A percentile compares a stretch with the other conserved stretches of the same genome.
Evolutionary conservation across 75 land plant genomes (phyloP).

Genomic region (Gnetum montanum): DNA sequence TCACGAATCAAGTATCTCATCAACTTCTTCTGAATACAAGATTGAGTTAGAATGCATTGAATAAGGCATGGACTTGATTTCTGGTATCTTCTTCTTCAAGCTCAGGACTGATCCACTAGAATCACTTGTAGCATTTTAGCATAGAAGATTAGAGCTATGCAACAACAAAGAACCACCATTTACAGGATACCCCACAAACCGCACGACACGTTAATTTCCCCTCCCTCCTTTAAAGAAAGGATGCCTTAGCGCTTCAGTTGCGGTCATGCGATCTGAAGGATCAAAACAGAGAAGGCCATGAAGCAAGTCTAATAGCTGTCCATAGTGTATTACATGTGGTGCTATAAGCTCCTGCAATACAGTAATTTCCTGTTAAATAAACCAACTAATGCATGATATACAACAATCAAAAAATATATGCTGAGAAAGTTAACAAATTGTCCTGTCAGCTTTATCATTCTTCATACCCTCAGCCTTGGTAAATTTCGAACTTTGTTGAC

Average conservation of each 20-base stretch:
- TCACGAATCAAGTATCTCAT: too few relatives aligned
- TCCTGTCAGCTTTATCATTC: neutral
- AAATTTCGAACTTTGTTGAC: neutral
- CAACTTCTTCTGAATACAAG: too few relatives aligned
- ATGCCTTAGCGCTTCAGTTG: conserved; percentile 37
- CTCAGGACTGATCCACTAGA: too few relatives aligned
- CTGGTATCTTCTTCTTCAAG: too few relatives aligned
- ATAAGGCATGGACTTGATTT: too few relatives aligned
- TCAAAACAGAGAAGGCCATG: conserved; percentile 40
- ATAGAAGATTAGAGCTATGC: too few relatives aligned
- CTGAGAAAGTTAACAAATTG: neutral
- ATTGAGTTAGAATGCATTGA: too few relatives aligned
- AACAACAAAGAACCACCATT: too few relatives aligned
- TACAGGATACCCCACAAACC: too few relatives aligned
- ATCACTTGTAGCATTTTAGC: too few relatives aligned
- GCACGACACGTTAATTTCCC: too few relatives aligned
- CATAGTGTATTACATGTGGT: conserved; percentile 42
- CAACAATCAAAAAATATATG: neutral
- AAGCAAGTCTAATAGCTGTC: conserved; percentile 26
- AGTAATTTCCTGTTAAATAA: neutral
- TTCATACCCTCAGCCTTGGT: neutral
- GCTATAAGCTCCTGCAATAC: conserved; percentile 24
- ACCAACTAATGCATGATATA: neutral
- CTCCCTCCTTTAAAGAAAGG: conserved; percentile 29
- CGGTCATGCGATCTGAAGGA: conserved; percentile 34